Percentiles rank a stretch among this genome's conserved stretches.
Conservation (phyloP, 2,329 filamentous ascomycete genomes). For the Salinomyces thailandicus region DNA sequence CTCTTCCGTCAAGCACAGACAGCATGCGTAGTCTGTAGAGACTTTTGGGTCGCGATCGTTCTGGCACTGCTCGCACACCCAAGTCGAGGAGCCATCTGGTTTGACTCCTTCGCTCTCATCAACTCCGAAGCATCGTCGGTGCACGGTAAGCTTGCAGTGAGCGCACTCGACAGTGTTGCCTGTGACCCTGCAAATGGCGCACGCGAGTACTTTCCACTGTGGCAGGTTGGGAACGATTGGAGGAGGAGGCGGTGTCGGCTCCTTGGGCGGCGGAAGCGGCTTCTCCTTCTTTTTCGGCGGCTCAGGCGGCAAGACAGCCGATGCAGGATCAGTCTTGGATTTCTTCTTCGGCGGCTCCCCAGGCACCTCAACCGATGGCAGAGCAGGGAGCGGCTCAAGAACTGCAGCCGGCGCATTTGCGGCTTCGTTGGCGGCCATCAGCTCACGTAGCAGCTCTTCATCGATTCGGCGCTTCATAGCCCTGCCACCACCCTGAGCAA, state of each 20-base stretch:
- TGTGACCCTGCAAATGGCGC: slow-evolving; percentile 68
- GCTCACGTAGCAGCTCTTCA: slow-evolving; percentile 77
- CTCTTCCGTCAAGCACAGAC: slow-evolving; percentile 74
- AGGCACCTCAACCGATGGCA: slow-evolving; percentile 17
- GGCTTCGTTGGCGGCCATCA: slow-evolving; percentile 52
- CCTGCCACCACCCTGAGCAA: slow-evolving; percentile 68
- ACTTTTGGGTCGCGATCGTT: slow-evolving; percentile 89
- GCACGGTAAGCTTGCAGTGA: slow-evolving; percentile 84
- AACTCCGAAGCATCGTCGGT: slow-evolving; percentile 87
- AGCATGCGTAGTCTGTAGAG: slow-evolving; percentile 90
- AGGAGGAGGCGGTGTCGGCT: slow-evolving; percentile 47
- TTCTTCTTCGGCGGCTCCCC: slow-evolving; percentile 52
- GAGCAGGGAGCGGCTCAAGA: slow-evolving; percentile 12
- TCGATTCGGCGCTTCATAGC: slow-evolving; percentile 84
- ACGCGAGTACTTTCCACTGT: slow-evolving; percentile 67
- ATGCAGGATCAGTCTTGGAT: slow-evolving; percentile 36
- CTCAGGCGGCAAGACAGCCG: slow-evolving; percentile 14
- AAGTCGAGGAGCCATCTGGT: slow-evolving; percentile 47
- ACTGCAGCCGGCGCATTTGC: slow-evolving; percentile 11
- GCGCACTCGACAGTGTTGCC: slow-evolving; percentile 67
- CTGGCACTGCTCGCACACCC: slow-evolving; percentile 90
- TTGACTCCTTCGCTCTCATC: slow-evolving; percentile 51
- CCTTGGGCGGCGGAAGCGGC: slow-evolving; percentile 36
- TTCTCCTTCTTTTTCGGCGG: slow-evolving; percentile 53
- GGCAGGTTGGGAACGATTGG: slow-evolving; percentile 65